phyloP scores from a whole-genome alignment of 805 yeast genomes.

The Nakazawaea populi region DNA sequence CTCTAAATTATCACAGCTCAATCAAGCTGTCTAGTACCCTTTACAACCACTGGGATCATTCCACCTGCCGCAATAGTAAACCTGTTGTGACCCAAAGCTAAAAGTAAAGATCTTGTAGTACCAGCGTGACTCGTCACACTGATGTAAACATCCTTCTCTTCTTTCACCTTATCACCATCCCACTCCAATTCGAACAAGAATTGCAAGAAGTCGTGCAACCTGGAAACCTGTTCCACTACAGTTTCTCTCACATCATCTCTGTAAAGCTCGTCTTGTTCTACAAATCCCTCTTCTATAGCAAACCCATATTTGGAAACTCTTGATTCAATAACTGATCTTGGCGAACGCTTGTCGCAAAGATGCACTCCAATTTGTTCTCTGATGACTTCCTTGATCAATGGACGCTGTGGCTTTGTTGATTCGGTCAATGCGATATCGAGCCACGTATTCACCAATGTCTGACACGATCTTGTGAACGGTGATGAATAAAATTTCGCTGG shows the following conservation, averaged over 20 bases:
- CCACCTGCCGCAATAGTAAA: constrained; percentile 61
- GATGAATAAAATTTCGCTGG: constrained; percentile 53
- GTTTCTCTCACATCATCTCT: constrained; percentile 41
- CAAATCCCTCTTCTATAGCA: constrained; percentile 34
- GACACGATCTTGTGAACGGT: constrained; percentile 60
- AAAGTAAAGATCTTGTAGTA: constrained; percentile 44
- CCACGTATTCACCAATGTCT: constrained; percentile 51
- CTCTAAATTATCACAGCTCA: neutral
- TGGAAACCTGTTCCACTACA: constrained; percentile 39
- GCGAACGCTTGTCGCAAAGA: constrained; percentile 53
- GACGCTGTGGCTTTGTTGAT: constrained; percentile 15
- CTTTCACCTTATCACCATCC: constrained; percentile 13
- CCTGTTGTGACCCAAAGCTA: constrained; percentile 49
- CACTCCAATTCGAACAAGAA: constrained; percentile 27
- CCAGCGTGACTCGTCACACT: constrained; percentile 60
- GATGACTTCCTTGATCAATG: constrained; percentile 36
- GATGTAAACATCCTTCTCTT: constrained; percentile 24
- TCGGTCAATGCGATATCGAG: constrained; percentile 27
- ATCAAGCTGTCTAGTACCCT: constrained; percentile 26
- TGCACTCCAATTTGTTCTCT: constrained; percentile 60
- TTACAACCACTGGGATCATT: constrained; percentile 54
- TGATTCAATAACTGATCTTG: constrained; percentile 29
- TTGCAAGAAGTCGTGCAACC: constrained; percentile 42
- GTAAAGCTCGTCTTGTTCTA: constrained; percentile 45
- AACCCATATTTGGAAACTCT: constrained; percentile 38